Conservation (phyloP, 176 grass and related monocot genomes). For the Aegilops sharonensis region DNA sequence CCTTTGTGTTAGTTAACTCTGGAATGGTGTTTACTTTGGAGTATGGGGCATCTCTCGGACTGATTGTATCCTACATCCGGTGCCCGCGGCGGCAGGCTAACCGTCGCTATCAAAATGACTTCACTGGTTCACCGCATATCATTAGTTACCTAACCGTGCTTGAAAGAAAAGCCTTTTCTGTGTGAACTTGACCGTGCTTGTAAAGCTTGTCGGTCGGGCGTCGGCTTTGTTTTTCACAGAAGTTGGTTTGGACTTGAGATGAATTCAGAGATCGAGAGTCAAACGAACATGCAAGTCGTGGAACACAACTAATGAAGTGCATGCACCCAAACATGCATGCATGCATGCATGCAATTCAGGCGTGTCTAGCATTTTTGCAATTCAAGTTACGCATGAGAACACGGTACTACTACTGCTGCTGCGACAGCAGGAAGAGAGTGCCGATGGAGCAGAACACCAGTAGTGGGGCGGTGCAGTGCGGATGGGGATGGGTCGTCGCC, state of each 20-base stretch:
- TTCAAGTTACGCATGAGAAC: neutral
- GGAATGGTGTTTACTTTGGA: neutral
- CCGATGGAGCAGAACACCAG: neutral
- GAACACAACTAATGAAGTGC: neutral
- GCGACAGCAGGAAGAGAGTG: neutral
- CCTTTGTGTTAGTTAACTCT: slow-evolving; percentile 9
- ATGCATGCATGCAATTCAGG: neutral
- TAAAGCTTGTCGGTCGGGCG: neutral
- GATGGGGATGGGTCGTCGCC: slow-evolving; percentile 32
- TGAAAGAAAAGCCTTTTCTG: neutral
- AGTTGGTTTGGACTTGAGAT: neutral
- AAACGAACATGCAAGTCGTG: neutral
- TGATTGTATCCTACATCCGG: neutral
- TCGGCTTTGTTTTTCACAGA: neutral
- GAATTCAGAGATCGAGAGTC: neutral
- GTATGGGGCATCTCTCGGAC: neutral
- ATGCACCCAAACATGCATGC: neutral
- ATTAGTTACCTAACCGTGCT: slow-evolving; percentile 23
- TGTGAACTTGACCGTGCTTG: neutral
- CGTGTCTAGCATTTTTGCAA: too few relatives aligned
- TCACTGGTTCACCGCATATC: neutral
- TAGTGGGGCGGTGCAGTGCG: slow-evolving; percentile 47
- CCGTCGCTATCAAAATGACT: neutral
- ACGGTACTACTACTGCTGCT: too few relatives aligned
- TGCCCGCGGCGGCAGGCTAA: neutral